phyloP scores from a whole-genome alignment of 2,329 filamentous ascomycete species.

The Ceratocystiopsis brevicomis region DNA sequence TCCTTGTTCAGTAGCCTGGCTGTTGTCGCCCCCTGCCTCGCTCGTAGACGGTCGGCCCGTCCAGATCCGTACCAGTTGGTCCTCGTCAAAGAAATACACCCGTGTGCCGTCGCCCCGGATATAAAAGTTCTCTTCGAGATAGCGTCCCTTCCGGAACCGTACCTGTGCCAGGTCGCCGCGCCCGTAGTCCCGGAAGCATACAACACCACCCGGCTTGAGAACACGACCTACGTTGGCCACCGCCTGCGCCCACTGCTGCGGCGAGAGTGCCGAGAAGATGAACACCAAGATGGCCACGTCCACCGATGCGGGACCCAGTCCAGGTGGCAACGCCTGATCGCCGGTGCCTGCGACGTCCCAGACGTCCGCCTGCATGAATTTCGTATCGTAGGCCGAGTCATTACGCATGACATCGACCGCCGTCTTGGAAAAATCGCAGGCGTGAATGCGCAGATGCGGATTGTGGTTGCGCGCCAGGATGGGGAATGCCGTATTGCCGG shows the following conservation, averaged over 20 bases:
- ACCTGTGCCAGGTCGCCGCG: slow-evolving; percentile 91
- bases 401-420: slow-evolving; percentile 82
- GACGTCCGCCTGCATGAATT: slow-evolving; percentile 66
- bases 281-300: slow-evolving; percentile 92
- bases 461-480: slow-evolving; percentile 74
- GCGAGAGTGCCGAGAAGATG: slow-evolving; percentile 84
- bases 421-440: slow-evolving; percentile 90
- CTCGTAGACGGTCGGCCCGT: slow-evolving; percentile 18
- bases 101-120: slow-evolving; percentile 86
- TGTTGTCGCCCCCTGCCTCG: background rate
- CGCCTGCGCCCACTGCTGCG: slow-evolving; percentile 65
- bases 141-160: slow-evolving; percentile 86
- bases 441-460: slow-evolving; percentile 62
- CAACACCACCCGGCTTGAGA: slow-evolving; percentile 79
- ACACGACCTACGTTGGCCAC: slow-evolving; percentile 64
- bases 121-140: slow-evolving; percentile 93
- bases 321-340: slow-evolving; percentile 49
- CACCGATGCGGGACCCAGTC: slow-evolving; percentile 57
- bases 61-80: slow-evolving; percentile 71
- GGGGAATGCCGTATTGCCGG: slow-evolving; percentile 91
- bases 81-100: slow-evolving; percentile 90
- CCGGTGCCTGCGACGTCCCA: slow-evolving; percentile 61
- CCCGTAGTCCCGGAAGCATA: slow-evolving; percentile 93
- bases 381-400: slow-evolving; percentile 53
- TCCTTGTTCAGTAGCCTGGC: background rate